Evolutionary conservation across 495 filamentous ascomycete species (phyloP).

Genomic region (Extremus antarcticus): DNA sequence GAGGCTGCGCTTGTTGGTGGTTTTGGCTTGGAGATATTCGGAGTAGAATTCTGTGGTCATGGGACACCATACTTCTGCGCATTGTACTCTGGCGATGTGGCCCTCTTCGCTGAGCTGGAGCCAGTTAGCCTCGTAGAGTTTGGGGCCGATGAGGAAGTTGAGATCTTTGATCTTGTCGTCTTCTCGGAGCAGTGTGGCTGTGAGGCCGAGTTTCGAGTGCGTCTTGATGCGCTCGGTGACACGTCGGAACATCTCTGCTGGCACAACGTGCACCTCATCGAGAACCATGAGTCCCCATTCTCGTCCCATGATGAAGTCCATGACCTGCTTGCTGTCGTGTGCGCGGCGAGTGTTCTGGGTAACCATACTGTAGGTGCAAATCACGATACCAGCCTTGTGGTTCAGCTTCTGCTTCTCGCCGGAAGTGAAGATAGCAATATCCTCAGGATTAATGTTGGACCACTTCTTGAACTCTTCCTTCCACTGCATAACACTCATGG

Average conservation of each 20-base stretch:
- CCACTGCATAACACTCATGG: constrained; percentile 98
- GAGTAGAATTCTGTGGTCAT: constrained; percentile 98
- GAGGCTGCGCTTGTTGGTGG: constrained; percentile 56
- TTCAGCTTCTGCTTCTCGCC: constrained; percentile 86
- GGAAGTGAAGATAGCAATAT: constrained; percentile 90
- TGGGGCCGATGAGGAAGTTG: constrained; percentile 95
- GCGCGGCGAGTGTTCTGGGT: constrained; percentile 76
- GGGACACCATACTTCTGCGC: constrained; percentile 97
- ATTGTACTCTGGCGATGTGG: constrained; percentile 95
- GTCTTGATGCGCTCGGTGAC: constrained; percentile 85
- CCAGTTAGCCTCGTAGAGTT: constrained; percentile 98
- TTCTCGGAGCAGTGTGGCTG: constrained; percentile 86
- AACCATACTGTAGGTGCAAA: constrained; percentile 98
- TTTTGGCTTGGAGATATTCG: constrained; percentile 69
- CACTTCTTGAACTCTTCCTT: constrained; percentile 90
- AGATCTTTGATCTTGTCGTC: constrained; percentile 97
- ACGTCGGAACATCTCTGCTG: constrained; percentile 87
- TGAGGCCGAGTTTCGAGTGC: constrained; percentile 93
- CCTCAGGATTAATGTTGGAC: constrained; percentile 91
- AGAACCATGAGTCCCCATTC: constrained; percentile 98
- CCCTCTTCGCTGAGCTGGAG: constrained; percentile 96
- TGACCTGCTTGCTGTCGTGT: constrained; percentile 92
- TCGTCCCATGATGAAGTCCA: constrained; percentile 82
- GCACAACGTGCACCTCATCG: constrained; percentile 97
- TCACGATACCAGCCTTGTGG: constrained; percentile 84